Evolutionary conservation across 208 protist genomes (phyloP).

Genomic region (Leishmania martiniquensis): DNA sequence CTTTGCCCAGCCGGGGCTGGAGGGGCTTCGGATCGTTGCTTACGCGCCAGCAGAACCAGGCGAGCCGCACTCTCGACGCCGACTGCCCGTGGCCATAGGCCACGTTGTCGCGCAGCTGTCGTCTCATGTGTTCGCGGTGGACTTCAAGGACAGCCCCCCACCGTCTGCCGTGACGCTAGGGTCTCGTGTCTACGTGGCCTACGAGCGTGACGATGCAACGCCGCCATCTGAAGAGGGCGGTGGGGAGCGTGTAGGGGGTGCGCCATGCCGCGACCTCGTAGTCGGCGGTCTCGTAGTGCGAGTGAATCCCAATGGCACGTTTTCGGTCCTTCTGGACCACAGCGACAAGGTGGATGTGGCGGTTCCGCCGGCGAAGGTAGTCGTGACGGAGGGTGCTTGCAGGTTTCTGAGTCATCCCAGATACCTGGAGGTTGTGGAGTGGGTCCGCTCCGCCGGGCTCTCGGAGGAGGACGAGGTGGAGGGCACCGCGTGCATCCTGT

Average conservation of each 20-base stretch:
- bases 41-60: conserved; percentile 33
- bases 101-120: conserved; percentile 79
- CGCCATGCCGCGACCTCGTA: conserved; percentile 26
- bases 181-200: conserved; percentile 54
- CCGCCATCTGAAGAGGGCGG: background rate
- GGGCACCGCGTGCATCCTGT: conserved; percentile 81
- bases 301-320: conserved; percentile 82
- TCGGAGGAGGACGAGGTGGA: conserved; percentile 45
- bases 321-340: conserved; percentile 83
- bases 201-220: conserved; percentile 36
- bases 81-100: conserved; percentile 61
- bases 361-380: conserved; percentile 79
- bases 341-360: conserved; percentile 80
- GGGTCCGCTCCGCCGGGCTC: conserved; percentile 78
- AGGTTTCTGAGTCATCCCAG: conserved; percentile 49
- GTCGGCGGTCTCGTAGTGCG: conserved; percentile 79
- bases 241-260: background rate
- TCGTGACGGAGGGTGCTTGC: conserved; percentile 57
- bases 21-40: conserved; percentile 65
- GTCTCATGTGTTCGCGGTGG: conserved; percentile 71
- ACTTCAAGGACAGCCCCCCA: conserved; percentile 33
- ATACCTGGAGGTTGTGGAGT: conserved; percentile 77
- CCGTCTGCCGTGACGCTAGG: conserved; percentile 40
- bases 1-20: conserved; percentile 47
- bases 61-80: conserved; percentile 30